Percentiles rank a stretch among this genome's conserved stretches.
Conservation (phyloP, 345 rosid species). For the Punica granatum region DNA sequence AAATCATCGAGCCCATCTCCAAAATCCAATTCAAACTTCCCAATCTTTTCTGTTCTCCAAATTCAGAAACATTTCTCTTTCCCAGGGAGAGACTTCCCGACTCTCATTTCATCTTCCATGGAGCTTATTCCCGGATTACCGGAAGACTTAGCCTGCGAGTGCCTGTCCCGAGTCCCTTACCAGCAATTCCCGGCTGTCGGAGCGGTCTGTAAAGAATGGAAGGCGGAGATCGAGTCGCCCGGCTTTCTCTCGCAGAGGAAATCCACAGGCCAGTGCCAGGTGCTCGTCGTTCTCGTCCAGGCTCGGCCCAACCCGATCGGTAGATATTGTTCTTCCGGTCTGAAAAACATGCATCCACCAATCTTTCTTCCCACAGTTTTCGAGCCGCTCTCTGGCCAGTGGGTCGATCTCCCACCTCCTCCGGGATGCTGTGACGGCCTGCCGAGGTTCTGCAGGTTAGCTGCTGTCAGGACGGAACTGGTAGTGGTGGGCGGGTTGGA, state of each 20-base stretch:
- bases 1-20: too few relatives aligned
- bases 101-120: constrained; percentile 25
- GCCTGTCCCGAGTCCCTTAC: constrained; percentile 45
- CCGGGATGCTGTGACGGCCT: constrained; percentile 40
- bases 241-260: constrained; percentile 19
- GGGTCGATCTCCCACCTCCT: constrained; percentile 52
- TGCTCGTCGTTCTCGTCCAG: constrained; percentile 47
- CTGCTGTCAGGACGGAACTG: constrained; percentile 49
- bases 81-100: too few relatives aligned
- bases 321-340: not conserved
- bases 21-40: not conserved
- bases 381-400: constrained; percentile 45
- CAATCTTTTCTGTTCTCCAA: not conserved
- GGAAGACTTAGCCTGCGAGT: constrained; percentile 48
- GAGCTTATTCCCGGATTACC: constrained; percentile 62
- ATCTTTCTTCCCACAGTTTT: constrained; percentile 32
- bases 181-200: constrained; percentile 31
- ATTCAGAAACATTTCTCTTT: too few relatives aligned
- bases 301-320: constrained; percentile 29
- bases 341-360: constrained; percentile 25
- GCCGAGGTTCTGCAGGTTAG: constrained; percentile 62
- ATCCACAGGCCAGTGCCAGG: constrained; percentile 27
- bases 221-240: constrained; percentile 36
- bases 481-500: constrained; percentile 74
- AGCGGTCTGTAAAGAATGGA: constrained; percentile 57